These are phyloP conservation scores for Ustilago hordei DNA, from an alignment of 1,284 basidiomycete species.

Conservation along the genomic window DNA sequence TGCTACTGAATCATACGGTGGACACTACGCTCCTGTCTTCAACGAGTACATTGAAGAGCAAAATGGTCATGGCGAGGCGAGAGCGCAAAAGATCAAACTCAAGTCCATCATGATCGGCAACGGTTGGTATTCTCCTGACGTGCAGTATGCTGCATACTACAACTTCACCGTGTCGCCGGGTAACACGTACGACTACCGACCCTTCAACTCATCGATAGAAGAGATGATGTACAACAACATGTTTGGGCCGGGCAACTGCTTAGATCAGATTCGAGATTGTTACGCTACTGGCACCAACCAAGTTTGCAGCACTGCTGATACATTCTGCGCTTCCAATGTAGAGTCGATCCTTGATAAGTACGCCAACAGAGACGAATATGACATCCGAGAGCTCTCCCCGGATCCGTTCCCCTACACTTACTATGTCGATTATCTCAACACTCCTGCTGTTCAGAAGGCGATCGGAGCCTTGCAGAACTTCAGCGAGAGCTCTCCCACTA, in stretches of 20 bases:
- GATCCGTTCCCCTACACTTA: conserved; percentile 59
- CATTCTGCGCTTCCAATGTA: conserved; percentile 50
- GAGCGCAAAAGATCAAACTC: conserved; percentile 74
- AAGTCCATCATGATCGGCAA: conserved; percentile 76
- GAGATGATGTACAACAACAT: conserved; percentile 48
- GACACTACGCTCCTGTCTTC: conserved; percentile 75
- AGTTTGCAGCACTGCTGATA: conserved; percentile 55
- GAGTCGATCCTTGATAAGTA: conserved; percentile 44
- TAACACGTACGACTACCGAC: conserved; percentile 51
- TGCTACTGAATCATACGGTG: conserved; percentile 74
- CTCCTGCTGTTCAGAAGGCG: conserved; percentile 40
- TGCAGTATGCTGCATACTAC: conserved; percentile 59
- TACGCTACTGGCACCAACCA: conserved; percentile 36
- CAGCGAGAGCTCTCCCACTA: conserved; percentile 39
- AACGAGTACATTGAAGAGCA: conserved; percentile 73
- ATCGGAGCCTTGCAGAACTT: conserved; percentile 60
- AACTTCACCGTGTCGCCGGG: conserved; percentile 58
- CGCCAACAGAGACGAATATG: conserved; percentile 57
- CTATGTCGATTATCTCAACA: conserved; percentile 57
- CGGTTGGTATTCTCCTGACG: conserved; percentile 53
- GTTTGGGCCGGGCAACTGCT: conserved; percentile 54
- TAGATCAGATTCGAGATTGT: conserved; percentile 56
- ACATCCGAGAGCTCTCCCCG: conserved; percentile 54
- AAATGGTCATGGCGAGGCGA: conserved; percentile 73
- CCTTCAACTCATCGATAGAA: conserved; percentile 42